Conservation (phyloP, 768 basidiomycete genomes). For the Podaxis mareebaensis region DNA sequence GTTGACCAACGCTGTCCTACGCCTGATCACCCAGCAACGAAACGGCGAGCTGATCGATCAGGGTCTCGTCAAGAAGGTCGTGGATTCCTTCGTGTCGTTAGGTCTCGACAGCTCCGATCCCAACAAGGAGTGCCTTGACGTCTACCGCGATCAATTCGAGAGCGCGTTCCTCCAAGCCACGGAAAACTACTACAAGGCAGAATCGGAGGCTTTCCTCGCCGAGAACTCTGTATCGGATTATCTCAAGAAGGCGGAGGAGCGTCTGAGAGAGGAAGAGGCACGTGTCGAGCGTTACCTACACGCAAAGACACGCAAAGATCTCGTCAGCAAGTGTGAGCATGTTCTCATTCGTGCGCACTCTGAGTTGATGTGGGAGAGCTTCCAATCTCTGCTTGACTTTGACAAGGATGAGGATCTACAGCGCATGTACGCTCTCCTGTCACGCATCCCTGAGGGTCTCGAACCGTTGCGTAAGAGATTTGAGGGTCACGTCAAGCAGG, state of each 20-base stretch:
- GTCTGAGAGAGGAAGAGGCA: conserved; percentile 93
- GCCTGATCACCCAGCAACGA: conserved; percentile 89
- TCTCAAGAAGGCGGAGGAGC: conserved; percentile 93
- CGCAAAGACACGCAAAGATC: conserved; percentile 84
- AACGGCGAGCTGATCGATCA: conserved; percentile 97
- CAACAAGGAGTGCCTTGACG: conserved; percentile 92
- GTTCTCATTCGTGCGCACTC: conserved; percentile 91
- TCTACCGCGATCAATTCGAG: conserved; percentile 95
- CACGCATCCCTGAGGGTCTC: conserved; percentile 91
- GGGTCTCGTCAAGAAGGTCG: conserved; percentile 93
- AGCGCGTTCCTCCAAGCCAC: conserved; percentile 85
- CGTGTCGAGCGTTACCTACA: conserved; percentile 95
- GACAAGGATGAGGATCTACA: conserved; percentile 97
- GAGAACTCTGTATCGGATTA: conserved; percentile 95
- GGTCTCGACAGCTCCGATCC: conserved; percentile 90
- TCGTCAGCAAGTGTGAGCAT: conserved; percentile 87
- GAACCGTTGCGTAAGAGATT: conserved; percentile 94
- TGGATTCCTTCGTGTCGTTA: conserved; percentile 96
- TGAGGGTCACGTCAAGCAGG: conserved; percentile 93
- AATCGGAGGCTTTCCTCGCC: conserved; percentile 90
- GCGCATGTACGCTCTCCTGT: conserved; percentile 92
- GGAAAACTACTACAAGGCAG: conserved; percentile 89
- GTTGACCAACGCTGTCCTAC: conserved; percentile 83
- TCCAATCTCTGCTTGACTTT: conserved; percentile 89
- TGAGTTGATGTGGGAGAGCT: conserved; percentile 92